Conservation (phyloP, 2,329 filamentous ascomycete genomes). For the Fusarium subtropicale region DNA sequence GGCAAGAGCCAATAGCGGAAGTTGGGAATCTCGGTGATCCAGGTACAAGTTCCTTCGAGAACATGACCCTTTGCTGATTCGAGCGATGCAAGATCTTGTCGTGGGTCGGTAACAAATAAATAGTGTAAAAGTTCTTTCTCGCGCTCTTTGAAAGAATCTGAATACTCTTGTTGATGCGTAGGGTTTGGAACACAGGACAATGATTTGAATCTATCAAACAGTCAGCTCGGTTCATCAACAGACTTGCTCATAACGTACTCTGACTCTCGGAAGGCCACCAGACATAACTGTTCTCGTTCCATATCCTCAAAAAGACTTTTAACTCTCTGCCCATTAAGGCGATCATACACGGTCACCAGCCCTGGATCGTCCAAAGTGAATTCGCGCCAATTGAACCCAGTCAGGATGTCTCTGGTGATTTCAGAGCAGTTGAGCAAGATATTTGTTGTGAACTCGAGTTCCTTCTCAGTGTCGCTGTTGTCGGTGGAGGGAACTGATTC, state of each 20-base stretch:
- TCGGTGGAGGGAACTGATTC: neutral
- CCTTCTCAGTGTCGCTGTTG: neutral
- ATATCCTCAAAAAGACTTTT: neutral
- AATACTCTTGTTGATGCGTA: neutral
- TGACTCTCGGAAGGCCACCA: neutral
- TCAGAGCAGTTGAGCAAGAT: conserved; percentile 2
- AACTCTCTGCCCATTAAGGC: neutral
- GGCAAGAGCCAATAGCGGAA: conserved; percentile 14
- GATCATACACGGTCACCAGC: neutral
- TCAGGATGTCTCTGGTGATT: neutral
- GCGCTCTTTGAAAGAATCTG: neutral
- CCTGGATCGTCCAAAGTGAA: neutral
- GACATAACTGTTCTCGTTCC: conserved; percentile 5
- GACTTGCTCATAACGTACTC: neutral
- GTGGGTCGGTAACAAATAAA: conserved; percentile 12
- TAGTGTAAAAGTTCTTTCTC: neutral
- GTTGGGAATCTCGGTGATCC: neutral
- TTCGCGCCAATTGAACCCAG: neutral
- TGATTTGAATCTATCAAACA: neutral
- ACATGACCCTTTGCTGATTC: neutral
- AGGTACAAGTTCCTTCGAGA: neutral
- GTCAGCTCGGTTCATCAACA: neutral
- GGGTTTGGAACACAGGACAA: neutral
- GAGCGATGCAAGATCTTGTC: conserved; percentile 2
- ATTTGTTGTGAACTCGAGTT: neutral